Evolutionary conservation across 1,284 basidiomycete species (phyloP), one percentile per base, ranked within the genome.

Genomic region (Irpex lacteus): DNA sequence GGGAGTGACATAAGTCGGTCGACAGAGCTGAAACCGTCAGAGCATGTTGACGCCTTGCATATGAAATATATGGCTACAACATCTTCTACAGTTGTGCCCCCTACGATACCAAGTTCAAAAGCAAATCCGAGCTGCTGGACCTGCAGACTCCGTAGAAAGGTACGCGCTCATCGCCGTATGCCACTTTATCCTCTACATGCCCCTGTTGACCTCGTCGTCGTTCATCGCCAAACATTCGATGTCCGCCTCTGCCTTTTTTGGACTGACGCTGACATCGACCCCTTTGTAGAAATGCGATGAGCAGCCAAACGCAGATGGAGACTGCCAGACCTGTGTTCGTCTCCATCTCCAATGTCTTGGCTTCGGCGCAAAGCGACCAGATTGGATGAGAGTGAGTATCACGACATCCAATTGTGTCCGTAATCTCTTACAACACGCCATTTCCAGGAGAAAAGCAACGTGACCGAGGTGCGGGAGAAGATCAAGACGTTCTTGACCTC

Each of bases 51-150:
- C n/a, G n/a, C n/a, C n/a, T n/a, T n/a, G n/a, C n/a, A n/a, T n/a
- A n/a, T n/a, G n/a, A n/a, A n/a, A n/a, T n/a, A n/a, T n/a, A n/a
- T n/a, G n/a, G n/a, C n/a, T n/a, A n/a, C n/a, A n/a, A n/a, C n/a
- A n/a, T n/a, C n/a, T n/a, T n/a, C n/a, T n/a, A n/a, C n/a, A n/a
- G n/a, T n/a, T n/a, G n/a, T n/a, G n/a, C n/a, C n/a, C n/a, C n/a
- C n/a, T n/a, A n/a, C n/a, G n/a, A n/a, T n/a, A n/a, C n/a, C n/a
- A n/a, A n/a, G n/a, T n/a, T n/a, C n/a, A n/a, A 87, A 90, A 74
- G 90, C 90, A 64, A 92, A 92, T 82, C 89, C 88, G 66, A 91
- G 91, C 70, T 93, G 91, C 75, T 92, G 92, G 78, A 92, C 91
- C 65, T 93, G 91, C 80, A 84, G 91, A 71, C 91, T 93, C 60